Evolutionary conservation across 805 yeast species (phyloP), one percentile per base, ranked within the genome.

Genomic region (Metschnikowia chrysomelidarum): DNA sequence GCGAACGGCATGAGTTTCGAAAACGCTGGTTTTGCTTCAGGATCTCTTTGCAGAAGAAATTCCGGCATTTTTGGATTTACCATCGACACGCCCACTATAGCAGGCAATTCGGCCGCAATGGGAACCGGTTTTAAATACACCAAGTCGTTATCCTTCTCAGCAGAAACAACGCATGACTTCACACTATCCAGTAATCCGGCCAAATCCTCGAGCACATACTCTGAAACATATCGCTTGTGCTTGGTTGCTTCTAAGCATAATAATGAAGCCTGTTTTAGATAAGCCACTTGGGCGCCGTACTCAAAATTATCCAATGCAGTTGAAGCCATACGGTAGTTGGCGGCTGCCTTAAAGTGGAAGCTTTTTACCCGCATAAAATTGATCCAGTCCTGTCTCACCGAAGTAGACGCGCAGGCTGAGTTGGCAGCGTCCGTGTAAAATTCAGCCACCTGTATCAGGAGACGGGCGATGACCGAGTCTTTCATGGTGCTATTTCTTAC

Each of bases 81-180:
- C 69, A 83, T 76, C 4, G 73, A 56, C 0, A 78, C 80, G 2
- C 73, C 72, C 2, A 59, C 51, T 3, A 79, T 62, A 0, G 64
- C 49, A 0, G 75, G 64, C 2, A 78, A 46, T 2, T 67, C 62
- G 0, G 51, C 39, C 6, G 46, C 50, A 1, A 43, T 47, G 0
- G 95, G 94, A 0, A 87, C 78, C 2, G 65, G 60, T 39, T 83
- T 80, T 24, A 85, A 59, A 56, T 87, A 86, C 5, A 89, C 79
- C 47, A 87, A 64, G 50, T 87, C 89, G 53, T 88, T 88, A 46
- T 88, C 96, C 45, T 79, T 72, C 44, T 83, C 87, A 0, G 89
- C 76, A 3, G 73, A 64, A 12, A 65, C 59, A 7, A 81, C 50
- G 1, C 71, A 65, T 1, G 65, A 69, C 7, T 59, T 52, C 1